These are phyloP conservation scores for Eucalyptus tenuipes DNA, from an alignment of 345 rosid species.

Conservation along the genomic window DNA sequence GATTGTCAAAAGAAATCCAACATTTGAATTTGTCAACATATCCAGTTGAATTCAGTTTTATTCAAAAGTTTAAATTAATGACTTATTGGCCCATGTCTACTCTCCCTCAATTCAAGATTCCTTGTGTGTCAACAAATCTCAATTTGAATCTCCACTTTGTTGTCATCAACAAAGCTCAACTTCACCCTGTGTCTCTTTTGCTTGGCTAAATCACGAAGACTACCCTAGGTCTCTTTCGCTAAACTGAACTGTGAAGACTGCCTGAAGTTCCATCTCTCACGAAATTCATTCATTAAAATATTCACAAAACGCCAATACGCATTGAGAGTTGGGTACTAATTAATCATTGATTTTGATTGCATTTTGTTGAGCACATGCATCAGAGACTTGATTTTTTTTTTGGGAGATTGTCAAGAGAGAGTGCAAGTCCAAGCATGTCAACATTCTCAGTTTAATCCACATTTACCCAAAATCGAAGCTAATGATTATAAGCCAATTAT, in stretches of 20 bases:
- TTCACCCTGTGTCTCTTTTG: neutral
- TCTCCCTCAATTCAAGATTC: neutral
- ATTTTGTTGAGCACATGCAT: neutral
- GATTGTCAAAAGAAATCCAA: neutral
- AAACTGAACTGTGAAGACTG: neutral
- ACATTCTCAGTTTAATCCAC: neutral
- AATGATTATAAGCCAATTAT: neutral
- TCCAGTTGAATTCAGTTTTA: neutral
- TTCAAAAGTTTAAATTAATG: neutral
- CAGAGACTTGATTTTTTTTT: neutral
- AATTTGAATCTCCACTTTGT: neutral
- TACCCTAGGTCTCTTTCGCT: neutral
- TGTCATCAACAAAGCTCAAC: neutral
- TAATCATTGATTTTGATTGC: neutral
- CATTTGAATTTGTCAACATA: neutral
- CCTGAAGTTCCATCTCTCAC: neutral
- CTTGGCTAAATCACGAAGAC: neutral
- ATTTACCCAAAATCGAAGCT: neutral
- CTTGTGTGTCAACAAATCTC: neutral
- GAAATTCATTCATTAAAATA: neutral
- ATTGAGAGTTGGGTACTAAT: neutral
- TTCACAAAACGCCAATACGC: neutral
- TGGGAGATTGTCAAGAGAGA: neutral
- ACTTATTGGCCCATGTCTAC: neutral
- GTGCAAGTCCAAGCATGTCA: rapidly evolving